These are phyloP conservation scores for Naganishia vaughanmartiniae DNA, from an alignment of 768 basidiomycete species.

Conservation along the genomic window DNA sequence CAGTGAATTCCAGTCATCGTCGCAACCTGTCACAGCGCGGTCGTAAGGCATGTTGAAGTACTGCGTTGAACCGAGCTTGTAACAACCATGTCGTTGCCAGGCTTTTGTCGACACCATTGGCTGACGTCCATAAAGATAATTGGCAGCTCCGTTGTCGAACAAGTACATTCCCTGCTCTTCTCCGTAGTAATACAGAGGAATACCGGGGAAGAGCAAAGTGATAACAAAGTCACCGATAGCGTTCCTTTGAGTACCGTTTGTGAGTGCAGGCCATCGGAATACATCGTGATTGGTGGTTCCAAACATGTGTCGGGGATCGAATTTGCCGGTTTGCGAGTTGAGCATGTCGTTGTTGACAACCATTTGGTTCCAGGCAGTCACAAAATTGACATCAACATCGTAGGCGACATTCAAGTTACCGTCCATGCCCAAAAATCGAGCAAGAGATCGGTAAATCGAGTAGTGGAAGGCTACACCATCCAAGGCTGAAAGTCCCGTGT, in stretches of 20 bases:
- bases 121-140: slow-evolving; percentile 93
- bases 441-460: slow-evolving; percentile 80
- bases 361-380: slow-evolving; percentile 87
- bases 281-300: slow-evolving; percentile 94
- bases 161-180: slow-evolving; percentile 86
- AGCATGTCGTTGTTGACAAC: slow-evolving; percentile 76
- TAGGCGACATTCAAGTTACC: slow-evolving; percentile 88
- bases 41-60: slow-evolving; percentile 92
- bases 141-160: slow-evolving; percentile 80
- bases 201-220: slow-evolving; percentile 78
- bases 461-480: slow-evolving; percentile 90
- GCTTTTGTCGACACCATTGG: slow-evolving; percentile 78
- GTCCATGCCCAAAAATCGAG: slow-evolving; percentile 91
- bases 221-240: slow-evolving; percentile 76
- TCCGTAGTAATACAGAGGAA: slow-evolving; percentile 80
- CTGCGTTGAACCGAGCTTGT: slow-evolving; percentile 80
- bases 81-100: slow-evolving; percentile 93
- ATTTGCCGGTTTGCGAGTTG: slow-evolving; percentile 62
- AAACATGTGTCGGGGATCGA: slow-evolving; percentile 85
- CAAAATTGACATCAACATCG: slow-evolving; percentile 75
- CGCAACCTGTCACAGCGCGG: slow-evolving; percentile 72
- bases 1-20: slow-evolving; percentile 86
- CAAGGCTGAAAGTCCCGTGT: slow-evolving; percentile 61
- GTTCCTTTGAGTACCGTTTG: slow-evolving; percentile 75
- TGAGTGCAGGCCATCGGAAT: slow-evolving; percentile 85